These are phyloP conservation scores for Citrus reticulata DNA, from an alignment of 345 rosid genomes.

Conservation along the genomic window DNA sequence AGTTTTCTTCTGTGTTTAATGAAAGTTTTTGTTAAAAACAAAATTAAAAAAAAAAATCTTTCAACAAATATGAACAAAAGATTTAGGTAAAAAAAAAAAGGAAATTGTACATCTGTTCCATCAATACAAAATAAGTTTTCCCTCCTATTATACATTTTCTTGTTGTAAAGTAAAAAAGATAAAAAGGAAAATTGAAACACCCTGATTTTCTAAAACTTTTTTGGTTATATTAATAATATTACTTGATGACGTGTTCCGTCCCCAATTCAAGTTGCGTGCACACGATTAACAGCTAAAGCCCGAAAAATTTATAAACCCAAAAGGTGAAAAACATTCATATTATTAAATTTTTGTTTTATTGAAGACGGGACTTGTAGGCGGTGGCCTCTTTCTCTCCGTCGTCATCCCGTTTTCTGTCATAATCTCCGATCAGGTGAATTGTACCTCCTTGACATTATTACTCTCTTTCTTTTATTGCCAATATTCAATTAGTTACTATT, in stretches of 20 bases:
- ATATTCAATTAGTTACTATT: neutral
- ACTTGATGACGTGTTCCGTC: neutral
- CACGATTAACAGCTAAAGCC: neutral
- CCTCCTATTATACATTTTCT: too few species aligned
- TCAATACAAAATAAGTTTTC: too few species aligned
- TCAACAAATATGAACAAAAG: too few species aligned
- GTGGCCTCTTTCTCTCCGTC: neutral
- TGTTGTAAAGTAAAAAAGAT: too few species aligned
- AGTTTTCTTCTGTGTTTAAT: too few species aligned
- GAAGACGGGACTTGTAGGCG: neutral
- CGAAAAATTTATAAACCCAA: neutral
- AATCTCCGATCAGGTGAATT: constrained; percentile 11
- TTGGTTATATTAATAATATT: too few species aligned
- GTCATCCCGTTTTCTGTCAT: neutral
- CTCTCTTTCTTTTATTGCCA: neutral
- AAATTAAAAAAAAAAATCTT: too few species aligned
- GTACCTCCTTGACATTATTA: neutral
- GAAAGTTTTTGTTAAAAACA: too few species aligned
- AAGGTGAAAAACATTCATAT: neutral
- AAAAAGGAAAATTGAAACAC: too few species aligned
- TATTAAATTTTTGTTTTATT: neutral
- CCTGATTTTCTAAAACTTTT: too few species aligned
- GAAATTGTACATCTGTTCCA: too few species aligned
- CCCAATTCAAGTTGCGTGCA: neutral
- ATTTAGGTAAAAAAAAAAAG: too few species aligned